Base-by-base conservation (phyloP, 441 rosid species). In the Croton setiger region DNA sequence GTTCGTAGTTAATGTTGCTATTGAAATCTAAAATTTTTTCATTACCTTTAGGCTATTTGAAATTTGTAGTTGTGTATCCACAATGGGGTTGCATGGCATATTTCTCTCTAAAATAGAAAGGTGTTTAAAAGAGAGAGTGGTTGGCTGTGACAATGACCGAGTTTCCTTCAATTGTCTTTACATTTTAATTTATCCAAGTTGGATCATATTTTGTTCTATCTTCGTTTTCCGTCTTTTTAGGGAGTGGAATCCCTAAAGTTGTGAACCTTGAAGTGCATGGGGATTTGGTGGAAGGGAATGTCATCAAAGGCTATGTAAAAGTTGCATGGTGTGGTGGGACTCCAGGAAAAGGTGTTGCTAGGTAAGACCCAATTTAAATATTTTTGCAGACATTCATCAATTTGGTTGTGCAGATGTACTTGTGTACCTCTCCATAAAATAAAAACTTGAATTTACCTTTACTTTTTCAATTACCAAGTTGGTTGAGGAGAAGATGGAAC, bases 301-400 rank as follows among this genome's bases (percentile, higher is more conserved):
- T 77, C 60, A 64, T 95, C 72, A 88, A 76, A 73, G 98, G 97
- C 62, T 75, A 77, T 65, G 93, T 90, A 70, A 81, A 84, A 79
- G 88, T 95, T 75, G 98, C 99, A 69, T 95, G 99, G 99, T 90
- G 98, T 69, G 98, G 99, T 70, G 99, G 97, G 74, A 88, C 88
- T 73, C 98, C 98, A 2, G 98, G 97, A 66, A 92, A 87, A 78
- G 87, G 98, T 63, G 97, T 90, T 80, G 85, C 93, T 37, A 95
- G 99, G 99, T 90, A 63, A 67, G 74, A 47, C 65, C 47, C 54
- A 58, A 64, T 44, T 61, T 39, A 55, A 49, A 49, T 36, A 58
- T 58, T 37, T 41, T 56, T 36, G 21, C 54, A 23, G 31, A 45
- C 44, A 31, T 13, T 27, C 12, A 37, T 44, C 20, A 10, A 27